These are phyloP conservation scores for Paecilomyces formosus DNA, from an alignment of 2,329 filamentous ascomycete genomes.

Conservation along the genomic window DNA sequence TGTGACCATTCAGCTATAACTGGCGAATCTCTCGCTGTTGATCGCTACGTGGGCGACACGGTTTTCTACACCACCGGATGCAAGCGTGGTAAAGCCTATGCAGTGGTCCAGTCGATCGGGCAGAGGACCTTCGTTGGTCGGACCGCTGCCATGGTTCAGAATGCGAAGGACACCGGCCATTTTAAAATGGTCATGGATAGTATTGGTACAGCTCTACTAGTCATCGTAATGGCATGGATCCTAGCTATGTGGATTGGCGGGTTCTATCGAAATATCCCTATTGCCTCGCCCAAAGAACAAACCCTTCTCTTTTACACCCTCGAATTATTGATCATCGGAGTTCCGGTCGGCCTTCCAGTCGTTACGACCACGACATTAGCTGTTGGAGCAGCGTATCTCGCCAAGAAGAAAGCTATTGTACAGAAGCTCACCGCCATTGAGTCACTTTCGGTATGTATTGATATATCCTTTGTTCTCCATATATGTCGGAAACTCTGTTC, in stretches of 20 bases:
- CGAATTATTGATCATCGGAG: conserved; percentile 67
- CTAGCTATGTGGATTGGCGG: conserved; percentile 68
- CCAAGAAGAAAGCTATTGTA: conserved; percentile 70
- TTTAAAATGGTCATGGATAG: conserved; percentile 80
- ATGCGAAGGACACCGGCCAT: conserved; percentile 67
- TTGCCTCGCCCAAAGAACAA: conserved; percentile 48
- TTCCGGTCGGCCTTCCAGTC: conserved; percentile 71
- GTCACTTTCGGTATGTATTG: conserved; percentile 52
- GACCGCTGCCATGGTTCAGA: conserved; percentile 65
- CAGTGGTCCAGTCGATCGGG: conserved; percentile 59
- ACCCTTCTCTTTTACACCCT: conserved; percentile 63
- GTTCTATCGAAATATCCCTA: conserved; percentile 64
- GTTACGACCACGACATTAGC: conserved; percentile 72
- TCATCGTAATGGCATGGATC: conserved; percentile 71
- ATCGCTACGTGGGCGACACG: conserved; percentile 59
- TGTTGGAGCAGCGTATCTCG: conserved; percentile 69
- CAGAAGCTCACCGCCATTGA: conserved; percentile 75
- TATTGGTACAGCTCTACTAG: conserved; percentile 64
- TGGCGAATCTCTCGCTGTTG: conserved; percentile 67
- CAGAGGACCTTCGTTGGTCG: conserved; percentile 69
- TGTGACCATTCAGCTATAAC: conserved; percentile 76
- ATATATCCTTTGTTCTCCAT: too few species aligned
- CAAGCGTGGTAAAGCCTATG: conserved; percentile 71
- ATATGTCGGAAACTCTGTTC: background rate
- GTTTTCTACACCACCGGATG: conserved; percentile 74